Percentiles rank a stretch among this genome's conserved stretches.
Conservation (phyloP, 257 asterid species). For the Primulina huaijiensis region DNA sequence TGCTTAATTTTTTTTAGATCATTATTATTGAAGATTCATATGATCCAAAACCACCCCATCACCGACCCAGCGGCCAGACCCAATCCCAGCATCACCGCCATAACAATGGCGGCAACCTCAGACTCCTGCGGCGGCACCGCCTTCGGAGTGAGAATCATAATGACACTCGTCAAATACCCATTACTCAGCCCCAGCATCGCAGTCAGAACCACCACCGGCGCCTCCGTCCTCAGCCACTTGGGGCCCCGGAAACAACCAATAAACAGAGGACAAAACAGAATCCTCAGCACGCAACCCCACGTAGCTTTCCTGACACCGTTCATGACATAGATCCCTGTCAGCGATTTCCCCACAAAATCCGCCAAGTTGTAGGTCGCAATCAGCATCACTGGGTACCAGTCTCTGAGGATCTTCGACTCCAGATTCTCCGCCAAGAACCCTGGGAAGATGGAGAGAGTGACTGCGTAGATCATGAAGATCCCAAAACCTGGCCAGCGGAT, state of each 20-base stretch:
- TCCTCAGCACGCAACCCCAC: slow-evolving; percentile 61
- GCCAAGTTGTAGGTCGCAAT: slow-evolving; percentile 53
- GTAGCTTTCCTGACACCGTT: slow-evolving; percentile 43
- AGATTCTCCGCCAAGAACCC: slow-evolving; percentile 67
- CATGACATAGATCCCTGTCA: slow-evolving; percentile 44
- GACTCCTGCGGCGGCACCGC: slow-evolving; percentile 50
- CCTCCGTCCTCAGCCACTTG: slow-evolving; percentile 65
- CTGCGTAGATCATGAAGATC: slow-evolving; percentile 53
- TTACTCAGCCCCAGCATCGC: slow-evolving; percentile 56
- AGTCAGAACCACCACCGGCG: slow-evolving; percentile 54
- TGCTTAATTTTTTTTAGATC: too few relatives aligned
- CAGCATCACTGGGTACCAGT: slow-evolving; percentile 68
- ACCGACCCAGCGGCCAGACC: slow-evolving; percentile 65
- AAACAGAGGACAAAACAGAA: slow-evolving; percentile 65
- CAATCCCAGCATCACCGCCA: slow-evolving; percentile 61
- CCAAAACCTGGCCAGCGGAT: slow-evolving; percentile 64
- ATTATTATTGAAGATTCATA: slow-evolving; percentile 25
- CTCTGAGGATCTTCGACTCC: slow-evolving; percentile 42
- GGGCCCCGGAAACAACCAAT: slow-evolving; percentile 68
- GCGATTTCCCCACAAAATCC: slow-evolving; percentile 64
- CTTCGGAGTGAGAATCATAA: slow-evolving; percentile 80
- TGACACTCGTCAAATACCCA: slow-evolving; percentile 77
- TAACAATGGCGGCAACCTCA: slow-evolving; percentile 69
- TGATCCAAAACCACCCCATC: slow-evolving; percentile 78
- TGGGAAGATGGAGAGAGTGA: slow-evolving; percentile 72